Base-by-base conservation (phyloP, 176 grass and related monocot genomes). In the Microstegium vimineum region DNA sequence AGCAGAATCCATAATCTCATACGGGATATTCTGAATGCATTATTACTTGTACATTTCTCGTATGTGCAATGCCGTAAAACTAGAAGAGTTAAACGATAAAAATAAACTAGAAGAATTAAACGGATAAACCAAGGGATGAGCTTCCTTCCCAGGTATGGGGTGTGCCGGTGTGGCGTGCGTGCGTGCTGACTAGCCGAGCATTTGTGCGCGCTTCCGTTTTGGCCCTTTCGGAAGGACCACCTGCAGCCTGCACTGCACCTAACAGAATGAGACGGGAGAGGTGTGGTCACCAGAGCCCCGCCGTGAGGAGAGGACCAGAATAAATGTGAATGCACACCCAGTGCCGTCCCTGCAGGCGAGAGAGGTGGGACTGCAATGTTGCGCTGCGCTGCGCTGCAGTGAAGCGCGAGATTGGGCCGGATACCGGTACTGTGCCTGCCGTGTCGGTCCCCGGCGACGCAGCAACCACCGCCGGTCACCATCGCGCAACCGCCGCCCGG, bases 381-480 rank as follows among this genome's bases (percentile, higher is more conserved):
- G n/a, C n/a, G n/a, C n/a, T n/a, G n/a, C n/a, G n/a, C n/a, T n/a
- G n/a, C n/a, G 33, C 66, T 12, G 38, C 38, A 61, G 59, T 61
- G 68, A 42, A 1, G 17, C 18, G 6, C 38, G 26, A 28, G 54
- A 72, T 45, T 4, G 42, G 9, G 8, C 17, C 40, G 67, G 82
- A 76, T 89, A 65, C 11, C 34, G 8, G 71, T 78, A 89, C 77
- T 57, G 77, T 76, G 30, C 38, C 60, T 23, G 17, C 17, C 27
- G 54, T 71, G 87, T 62, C 82, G 33, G 77, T 52, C 47, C 77
- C 71, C 62, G 87, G 82, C 34, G 87, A 71, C 23, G 87, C 77
- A 38, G 77, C 83, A 89, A 82, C 87, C 28, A 71, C 82, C 86
- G 11, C 70, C 77, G 14, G 74, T 88, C 81, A 75, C 75, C 75